Evolutionary conservation across 805 yeast genomes (phyloP).

Genomic region (Spathaspora gorwiae): DNA sequence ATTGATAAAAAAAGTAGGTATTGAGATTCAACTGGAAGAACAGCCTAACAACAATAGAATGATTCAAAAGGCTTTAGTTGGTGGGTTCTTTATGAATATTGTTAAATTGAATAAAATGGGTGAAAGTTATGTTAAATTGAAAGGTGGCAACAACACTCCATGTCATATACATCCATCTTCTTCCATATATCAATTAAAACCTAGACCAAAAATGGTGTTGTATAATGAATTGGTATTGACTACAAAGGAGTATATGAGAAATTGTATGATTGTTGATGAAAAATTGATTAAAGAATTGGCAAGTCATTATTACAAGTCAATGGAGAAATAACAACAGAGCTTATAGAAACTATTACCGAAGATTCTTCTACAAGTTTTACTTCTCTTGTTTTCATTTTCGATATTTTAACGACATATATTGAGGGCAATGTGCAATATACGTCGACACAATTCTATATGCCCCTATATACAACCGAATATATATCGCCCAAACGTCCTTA

Average conservation of each 20-base stretch:
- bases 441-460: no score
- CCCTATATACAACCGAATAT: no score
- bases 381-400: no score
- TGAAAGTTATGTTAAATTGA: conserved; percentile 62
- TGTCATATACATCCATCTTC: conserved; percentile 87
- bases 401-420: no score
- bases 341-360: no score
- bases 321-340: no score
- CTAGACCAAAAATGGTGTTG: conserved; percentile 69
- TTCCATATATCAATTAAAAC: conserved; percentile 55
- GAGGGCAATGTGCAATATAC: no score
- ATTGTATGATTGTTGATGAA: conserved; percentile 68
- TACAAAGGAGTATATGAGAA: conserved; percentile 82
- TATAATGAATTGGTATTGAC: conserved; percentile 85
- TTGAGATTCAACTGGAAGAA: conserved; percentile 24
- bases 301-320: not conserved
- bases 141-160: conserved; percentile 24
- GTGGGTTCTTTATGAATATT: conserved; percentile 68
- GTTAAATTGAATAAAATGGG: conserved; percentile 60
- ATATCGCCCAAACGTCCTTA: no score
- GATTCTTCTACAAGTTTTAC: no score
- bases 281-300: conserved; percentile 5
- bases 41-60: conserved; percentile 19
- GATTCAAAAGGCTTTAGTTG: conserved; percentile 52
- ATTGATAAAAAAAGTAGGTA: conserved; percentile 53